Percentiles rank a stretch among this genome's conserved stretches.
phyloP scores from a whole-genome alignment of 176 grass and related monocot species.

The Areca catechu region DNA sequence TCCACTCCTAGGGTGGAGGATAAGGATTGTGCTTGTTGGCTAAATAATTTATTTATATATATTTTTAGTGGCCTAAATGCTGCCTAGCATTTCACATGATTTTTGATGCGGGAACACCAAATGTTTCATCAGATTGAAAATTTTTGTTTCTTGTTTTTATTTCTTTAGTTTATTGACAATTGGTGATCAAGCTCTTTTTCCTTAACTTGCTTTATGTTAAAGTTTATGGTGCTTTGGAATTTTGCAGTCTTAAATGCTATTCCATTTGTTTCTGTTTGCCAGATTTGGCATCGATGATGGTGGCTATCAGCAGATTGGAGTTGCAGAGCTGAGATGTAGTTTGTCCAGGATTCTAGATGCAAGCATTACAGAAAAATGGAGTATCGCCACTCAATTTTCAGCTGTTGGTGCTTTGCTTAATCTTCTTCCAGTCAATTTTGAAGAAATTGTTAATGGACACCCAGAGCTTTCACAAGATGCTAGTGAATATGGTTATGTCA shows the following conservation, averaged over 20 bases:
- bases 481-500: constrained; percentile 15
- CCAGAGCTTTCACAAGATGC: constrained; percentile 20
- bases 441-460: constrained; percentile 31
- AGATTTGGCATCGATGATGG: constrained; percentile 58
- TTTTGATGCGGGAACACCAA: too few species aligned
- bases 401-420: constrained; percentile 43
- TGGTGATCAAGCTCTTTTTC: too few species aligned
- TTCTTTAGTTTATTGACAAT: too few species aligned
- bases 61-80: too few species aligned
- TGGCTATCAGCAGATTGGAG: constrained; percentile 36
- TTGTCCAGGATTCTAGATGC: constrained; percentile 38
- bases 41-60: too few species aligned
- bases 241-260: neutral
- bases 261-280: constrained; percentile 9
- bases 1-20: too few species aligned
- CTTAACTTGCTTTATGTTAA: too few species aligned
- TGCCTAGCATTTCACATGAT: too few species aligned
- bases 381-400: constrained; percentile 51
- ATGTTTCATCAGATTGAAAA: too few species aligned
- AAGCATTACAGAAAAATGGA: constrained; percentile 22
- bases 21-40: too few species aligned
- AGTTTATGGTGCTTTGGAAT: neutral
- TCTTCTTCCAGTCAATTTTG: constrained; percentile 58
- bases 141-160: too few species aligned
- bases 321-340: constrained; percentile 46